These are phyloP conservation scores for Mimosa pudica DNA, from an alignment of 306 rosid species.

Conservation along the genomic window DNA sequence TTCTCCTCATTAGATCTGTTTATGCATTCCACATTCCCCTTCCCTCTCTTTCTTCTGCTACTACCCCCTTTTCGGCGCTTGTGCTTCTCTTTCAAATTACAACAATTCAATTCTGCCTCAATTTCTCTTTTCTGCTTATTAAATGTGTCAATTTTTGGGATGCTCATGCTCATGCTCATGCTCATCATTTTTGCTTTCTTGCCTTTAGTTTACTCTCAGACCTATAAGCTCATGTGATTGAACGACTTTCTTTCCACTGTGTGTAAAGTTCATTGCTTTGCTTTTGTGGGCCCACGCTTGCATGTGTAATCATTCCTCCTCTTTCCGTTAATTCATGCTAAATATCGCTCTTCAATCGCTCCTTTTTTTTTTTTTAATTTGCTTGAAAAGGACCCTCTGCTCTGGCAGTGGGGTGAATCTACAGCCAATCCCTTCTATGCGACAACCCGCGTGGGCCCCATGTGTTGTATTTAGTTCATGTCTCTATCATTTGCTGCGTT, in stretches of 20 bases:
- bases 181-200: background rate
- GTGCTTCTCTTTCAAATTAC: no score
- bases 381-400: constrained; percentile 32
- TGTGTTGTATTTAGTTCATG: background rate
- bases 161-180: no score
- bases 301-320: constrained; percentile 17
- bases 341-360: no score
- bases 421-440: constrained; percentile 24
- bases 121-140: background rate
- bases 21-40: background rate
- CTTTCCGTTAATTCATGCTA: constrained; percentile 22
- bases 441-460: constrained; percentile 5
- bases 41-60: background rate
- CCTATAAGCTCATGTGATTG: background rate
- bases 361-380: background rate
- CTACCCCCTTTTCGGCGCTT: no score
- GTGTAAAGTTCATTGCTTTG: constrained; percentile 4
- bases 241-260: background rate
- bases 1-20: background rate
- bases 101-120: background rate
- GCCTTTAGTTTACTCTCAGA: background rate
- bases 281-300: background rate
- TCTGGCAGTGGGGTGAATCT: constrained; percentile 32
- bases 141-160: background rate
- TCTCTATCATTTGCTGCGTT: background rate